Conservation (phyloP, 306 rosid species). For the Senna siamea region DNA sequence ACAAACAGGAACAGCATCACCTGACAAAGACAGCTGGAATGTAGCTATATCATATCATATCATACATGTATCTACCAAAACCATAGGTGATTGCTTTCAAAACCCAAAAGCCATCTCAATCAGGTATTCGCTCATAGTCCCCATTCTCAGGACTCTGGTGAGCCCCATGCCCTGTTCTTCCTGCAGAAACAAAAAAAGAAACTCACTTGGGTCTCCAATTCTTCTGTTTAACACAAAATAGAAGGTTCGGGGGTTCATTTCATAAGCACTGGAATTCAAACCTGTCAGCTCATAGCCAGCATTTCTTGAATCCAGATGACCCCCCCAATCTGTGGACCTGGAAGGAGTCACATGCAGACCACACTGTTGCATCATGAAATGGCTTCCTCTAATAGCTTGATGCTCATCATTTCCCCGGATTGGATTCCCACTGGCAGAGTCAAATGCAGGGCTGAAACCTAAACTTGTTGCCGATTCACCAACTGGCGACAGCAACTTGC, state of each 20-base stretch:
- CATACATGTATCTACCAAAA: constrained; percentile 70
- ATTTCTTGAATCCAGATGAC: constrained; percentile 56
- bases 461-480: constrained; percentile 54
- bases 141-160: constrained; percentile 89
- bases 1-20: constrained; percentile 53
- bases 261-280: constrained; percentile 30
- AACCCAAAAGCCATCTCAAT: constrained; percentile 47
- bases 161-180: constrained; percentile 60
- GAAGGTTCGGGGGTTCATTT: not conserved
- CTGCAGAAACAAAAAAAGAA: constrained; percentile 43
- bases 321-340: constrained; percentile 73
- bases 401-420: constrained; percentile 70
- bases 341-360: constrained; percentile 64
- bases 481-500: constrained; percentile 68
- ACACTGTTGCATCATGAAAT: constrained; percentile 74
- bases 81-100: constrained; percentile 40
- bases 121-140: constrained; percentile 78
- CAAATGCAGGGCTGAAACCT: constrained; percentile 64
- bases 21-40: constrained; percentile 51
- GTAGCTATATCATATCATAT: constrained; percentile 69
- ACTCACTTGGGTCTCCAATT: constrained; percentile 19
- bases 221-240: constrained; percentile 20
- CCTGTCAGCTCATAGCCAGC: constrained; percentile 72
- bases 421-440: constrained; percentile 62
- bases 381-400: constrained; percentile 69